phyloP scores from a whole-genome alignment of 2,329 filamentous ascomycete species.

The Huntiella bhutanensis region DNA sequence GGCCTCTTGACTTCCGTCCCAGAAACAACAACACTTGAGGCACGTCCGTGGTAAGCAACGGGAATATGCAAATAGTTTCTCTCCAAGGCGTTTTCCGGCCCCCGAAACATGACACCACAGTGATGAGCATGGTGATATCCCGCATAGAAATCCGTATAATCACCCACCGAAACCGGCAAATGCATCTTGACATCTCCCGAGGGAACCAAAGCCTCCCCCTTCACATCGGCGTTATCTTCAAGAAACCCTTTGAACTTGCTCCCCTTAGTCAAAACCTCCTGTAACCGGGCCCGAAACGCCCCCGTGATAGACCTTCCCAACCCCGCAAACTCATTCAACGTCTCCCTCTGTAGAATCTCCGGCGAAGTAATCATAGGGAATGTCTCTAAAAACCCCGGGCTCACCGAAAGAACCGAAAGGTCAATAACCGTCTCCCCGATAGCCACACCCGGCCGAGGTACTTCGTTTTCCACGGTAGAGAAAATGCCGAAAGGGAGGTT shows the following conservation, averaged over 20 bases:
- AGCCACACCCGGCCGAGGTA: constrained; percentile 44
- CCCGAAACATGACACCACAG: constrained; percentile 47
- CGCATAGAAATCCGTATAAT: constrained; percentile 63
- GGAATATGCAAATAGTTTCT: constrained; percentile 58
- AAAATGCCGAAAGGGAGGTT: constrained; percentile 66
- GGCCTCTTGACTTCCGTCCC: constrained; percentile 48
- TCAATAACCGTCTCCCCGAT: constrained; percentile 51
- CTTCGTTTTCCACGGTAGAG: constrained; percentile 31
- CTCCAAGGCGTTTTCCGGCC: constrained; percentile 48
- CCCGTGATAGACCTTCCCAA: constrained; percentile 45
- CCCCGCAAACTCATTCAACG: constrained; percentile 50
- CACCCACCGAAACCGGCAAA: constrained; percentile 51
- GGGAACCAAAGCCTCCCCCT: background rate
- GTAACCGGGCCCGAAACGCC: constrained; percentile 46
- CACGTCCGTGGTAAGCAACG: constrained; percentile 55
- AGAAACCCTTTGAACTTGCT: constrained; percentile 17
- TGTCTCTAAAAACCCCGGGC: constrained; percentile 10
- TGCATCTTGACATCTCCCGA: constrained; percentile 20
- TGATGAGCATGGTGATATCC: constrained; percentile 51
- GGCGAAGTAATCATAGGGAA: constrained; percentile 4
- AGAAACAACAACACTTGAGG: constrained; percentile 51
- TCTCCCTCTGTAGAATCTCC: constrained; percentile 15
- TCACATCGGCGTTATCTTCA: background rate
- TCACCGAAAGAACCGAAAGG: constrained; percentile 20
- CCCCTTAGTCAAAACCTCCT: constrained; percentile 35